Evolutionary conservation across 2,329 filamentous ascomycete genomes (phyloP), one percentile per base, ranked within the genome.

Genomic region (Phialophora verrucosa): DNA sequence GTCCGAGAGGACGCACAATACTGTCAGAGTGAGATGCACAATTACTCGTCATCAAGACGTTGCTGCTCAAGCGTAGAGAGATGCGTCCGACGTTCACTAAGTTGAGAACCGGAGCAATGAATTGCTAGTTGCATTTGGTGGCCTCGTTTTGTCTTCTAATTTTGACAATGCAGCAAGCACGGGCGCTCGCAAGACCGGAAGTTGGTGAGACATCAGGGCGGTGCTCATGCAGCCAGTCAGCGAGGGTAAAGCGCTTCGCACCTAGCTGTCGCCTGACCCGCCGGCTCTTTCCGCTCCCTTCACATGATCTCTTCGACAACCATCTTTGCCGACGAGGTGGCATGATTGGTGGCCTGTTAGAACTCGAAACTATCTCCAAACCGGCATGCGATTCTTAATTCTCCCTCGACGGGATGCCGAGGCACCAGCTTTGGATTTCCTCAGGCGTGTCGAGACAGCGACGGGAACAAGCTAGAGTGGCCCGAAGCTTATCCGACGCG

Each of bases 141-240:
- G 53, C 53, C 53, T 55, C 53, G n/a, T 14, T 31, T 61, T 51
- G 20, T 53, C 59, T 54, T 54, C 59, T 61, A 61, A 53, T 61
- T 61, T 61, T 53, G 59, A n/a, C 1, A 31, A 14, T 29, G 31
- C 14, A 50, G 53, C 14, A 44, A 27, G 55, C 31, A 11, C 32
- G 55, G 49, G 35, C 25, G 59, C n/a, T 50, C 38, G 31, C 29
- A 61, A 32, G 12, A 38, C 20, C n/a, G 17, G n/a, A 11, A 17
- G 6, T 38, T 42, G 49, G 49, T 61, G 59, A 61, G 49, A 61
- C 59, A 61, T 2, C 23, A 54, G 59, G 59, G 59, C 59, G 17
- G 59, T 61, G 59, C 59, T 54, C 38, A 32, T 27, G 29, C 53
- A 29, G 17, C 53, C 53, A 55, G 29, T 35, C 17, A 55, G 53